Percentiles rank a stretch among this genome's conserved stretches.
Evolutionary conservation across 2,329 filamentous ascomycete genomes (phyloP).

Genomic region (Sporothrix inflata): DNA sequence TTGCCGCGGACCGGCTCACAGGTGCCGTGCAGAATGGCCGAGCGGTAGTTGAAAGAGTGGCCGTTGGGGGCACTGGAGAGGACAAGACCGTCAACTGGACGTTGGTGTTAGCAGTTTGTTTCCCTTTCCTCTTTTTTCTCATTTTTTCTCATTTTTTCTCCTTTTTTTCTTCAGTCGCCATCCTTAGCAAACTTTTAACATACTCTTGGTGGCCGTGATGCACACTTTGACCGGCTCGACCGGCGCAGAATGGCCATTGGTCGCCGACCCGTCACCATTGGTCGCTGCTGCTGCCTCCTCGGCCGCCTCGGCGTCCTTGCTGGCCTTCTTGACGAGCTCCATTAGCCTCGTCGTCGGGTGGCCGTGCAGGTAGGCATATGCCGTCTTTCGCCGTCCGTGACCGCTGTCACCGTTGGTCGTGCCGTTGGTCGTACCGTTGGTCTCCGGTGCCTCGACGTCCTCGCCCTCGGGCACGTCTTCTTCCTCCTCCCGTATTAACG

Average conservation of each 20-base stretch:
- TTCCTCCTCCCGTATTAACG: slow-evolving; percentile 29
- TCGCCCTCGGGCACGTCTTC: slow-evolving; percentile 21
- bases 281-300: not conserved
- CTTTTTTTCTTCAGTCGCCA: not conserved
- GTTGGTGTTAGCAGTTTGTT: not conserved
- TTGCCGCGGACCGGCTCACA: slow-evolving; percentile 28
- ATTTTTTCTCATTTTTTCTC: no score
- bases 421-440: not conserved
- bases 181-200: not conserved
- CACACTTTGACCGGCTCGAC: slow-evolving; percentile 31
- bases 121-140: not conserved
- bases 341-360: slow-evolving; percentile 33
- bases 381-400: not conserved
- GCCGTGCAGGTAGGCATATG: slow-evolving; percentile 32
- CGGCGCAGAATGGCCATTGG: not conserved
- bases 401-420: not conserved
- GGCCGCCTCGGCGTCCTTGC: slow-evolving; percentile 19
- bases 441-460: not conserved
- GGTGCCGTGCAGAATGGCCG: slow-evolving; percentile 32
- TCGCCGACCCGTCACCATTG: not conserved
- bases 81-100: slow-evolving; percentile 32
- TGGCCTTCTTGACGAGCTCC: slow-evolving; percentile 32
- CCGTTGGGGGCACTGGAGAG: slow-evolving; percentile 33
- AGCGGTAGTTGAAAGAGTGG: slow-evolving; percentile 35
- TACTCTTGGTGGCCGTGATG: slow-evolving; percentile 33